Base-by-base conservation (phyloP, 2,329 filamentous ascomycete genomes). In the Parascedosporium putredinis region DNA sequence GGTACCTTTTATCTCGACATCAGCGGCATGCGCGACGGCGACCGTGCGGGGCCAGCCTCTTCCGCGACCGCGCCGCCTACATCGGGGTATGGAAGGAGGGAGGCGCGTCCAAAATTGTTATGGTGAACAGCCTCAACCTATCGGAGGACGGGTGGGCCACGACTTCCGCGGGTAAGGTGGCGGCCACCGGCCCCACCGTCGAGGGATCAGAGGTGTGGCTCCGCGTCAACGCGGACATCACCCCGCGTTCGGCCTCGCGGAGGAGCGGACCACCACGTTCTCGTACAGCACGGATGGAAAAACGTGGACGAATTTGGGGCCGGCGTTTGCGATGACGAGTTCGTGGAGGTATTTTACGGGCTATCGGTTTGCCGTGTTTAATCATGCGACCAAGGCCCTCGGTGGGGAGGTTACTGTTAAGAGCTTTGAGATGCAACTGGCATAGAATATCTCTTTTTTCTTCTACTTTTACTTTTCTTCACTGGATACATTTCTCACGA, bases 41-140 rank as follows among this genome's bases (percentile, higher is more conserved):
- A 80, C 52, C 64, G 69, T 9, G 64, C 70, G 0, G 76, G 76
- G 1, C 64, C 76, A 0, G 68, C 71, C 60, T 75, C 33, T 73
- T 80, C 59, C 69, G 76, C 1, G 74, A 80, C 55, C 60, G 64
- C 10, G 69, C 69, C 0, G 73, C 73, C 0, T 79, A 72, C 57
- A 73, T 80, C 23, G 75, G 73, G 2, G 58, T 79, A 54, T 69
- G 55, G 60, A 68, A 57, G 55, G 58, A 60, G 51, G 59, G 58
- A 3, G 58, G 54, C 20, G 54, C 54, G 0, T 57, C 59, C n/a
- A 58, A 51, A 6, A 54, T 71, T 5, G 46, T 55, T n/a, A 52
- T 61, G 5, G 58, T 66, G 0, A 57, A 61, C 33, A 59, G 56
- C 7, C 51, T 65, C 4, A 57, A 57, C 1, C 58, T 67, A 24